A percentile compares a stretch with the other conserved stretches of the same genome.
phyloP scores from a whole-genome alignment of 495 filamentous ascomycete genomes.

The Daldinia concentrica region DNA sequence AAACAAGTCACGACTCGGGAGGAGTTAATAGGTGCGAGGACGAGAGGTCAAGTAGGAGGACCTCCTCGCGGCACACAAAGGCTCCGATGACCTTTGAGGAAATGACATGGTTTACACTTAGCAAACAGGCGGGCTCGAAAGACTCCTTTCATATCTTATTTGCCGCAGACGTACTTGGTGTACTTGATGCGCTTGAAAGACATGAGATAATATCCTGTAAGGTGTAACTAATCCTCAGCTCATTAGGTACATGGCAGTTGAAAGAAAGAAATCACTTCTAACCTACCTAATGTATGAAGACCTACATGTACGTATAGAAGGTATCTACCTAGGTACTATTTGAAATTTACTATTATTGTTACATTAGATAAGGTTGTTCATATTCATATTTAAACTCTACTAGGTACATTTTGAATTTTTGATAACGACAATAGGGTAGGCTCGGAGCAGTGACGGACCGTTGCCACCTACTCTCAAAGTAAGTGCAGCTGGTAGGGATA shows the following conservation, averaged over 20 bases:
- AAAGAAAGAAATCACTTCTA: too few species aligned
- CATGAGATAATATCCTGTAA: background rate
- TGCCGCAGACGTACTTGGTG: slow-evolving; percentile 5
- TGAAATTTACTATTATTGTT: background rate
- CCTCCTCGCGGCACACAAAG: slow-evolving; percentile 27
- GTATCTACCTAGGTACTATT: too few species aligned
- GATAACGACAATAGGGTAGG: background rate
- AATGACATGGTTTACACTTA: slow-evolving; percentile 19
- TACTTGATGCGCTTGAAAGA: slow-evolving; percentile 10
- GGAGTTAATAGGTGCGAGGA: background rate
- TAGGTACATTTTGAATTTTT: too few species aligned
- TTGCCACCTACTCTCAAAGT: background rate
- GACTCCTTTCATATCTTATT: slow-evolving; percentile 22
- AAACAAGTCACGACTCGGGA: background rate
- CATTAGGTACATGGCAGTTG: background rate
- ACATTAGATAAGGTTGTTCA: background rate
- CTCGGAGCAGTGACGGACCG: slow-evolving; percentile 6
- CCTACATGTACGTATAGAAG: too few species aligned
- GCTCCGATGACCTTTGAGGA: slow-evolving; percentile 25
- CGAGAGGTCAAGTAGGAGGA: slow-evolving; percentile 10
- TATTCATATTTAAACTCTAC: too few species aligned
- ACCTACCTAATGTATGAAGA: too few species aligned
- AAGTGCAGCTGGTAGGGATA: slow-evolving; percentile 2
- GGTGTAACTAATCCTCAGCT: background rate
- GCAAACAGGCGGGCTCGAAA: slow-evolving; percentile 1